phyloP scores from a whole-genome alignment of 441 rosid genomes.

The Arabidopsis hybrid region DNA sequence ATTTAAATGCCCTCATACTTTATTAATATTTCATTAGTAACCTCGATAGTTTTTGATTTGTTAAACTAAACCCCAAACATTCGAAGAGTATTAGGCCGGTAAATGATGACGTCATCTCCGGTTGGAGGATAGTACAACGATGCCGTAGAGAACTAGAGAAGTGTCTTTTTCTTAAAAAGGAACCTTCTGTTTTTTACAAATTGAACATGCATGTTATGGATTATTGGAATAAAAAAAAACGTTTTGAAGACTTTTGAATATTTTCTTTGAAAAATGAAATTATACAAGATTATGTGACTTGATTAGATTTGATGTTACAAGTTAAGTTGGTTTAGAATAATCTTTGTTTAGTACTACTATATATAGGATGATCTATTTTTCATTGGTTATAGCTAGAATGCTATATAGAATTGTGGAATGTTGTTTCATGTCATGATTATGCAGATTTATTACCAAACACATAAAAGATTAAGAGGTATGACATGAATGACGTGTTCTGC shows the following conservation, averaged over 20 bases:
- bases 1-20: constrained; percentile 21
- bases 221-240: not conserved
- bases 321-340: not conserved
- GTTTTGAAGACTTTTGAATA: too few species aligned
- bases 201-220: not conserved
- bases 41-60: not conserved
- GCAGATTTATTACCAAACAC: too few species aligned
- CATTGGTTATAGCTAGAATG: not conserved
- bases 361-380: constrained; percentile 1
- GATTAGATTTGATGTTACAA: not conserved
- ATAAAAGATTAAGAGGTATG: too few species aligned
- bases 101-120: constrained; percentile 15
- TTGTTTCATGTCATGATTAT: too few species aligned
- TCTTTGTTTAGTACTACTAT: not conserved
- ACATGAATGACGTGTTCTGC: not conserved
- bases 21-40: not conserved
- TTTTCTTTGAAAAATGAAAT: too few species aligned
- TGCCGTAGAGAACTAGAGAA: not conserved
- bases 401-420: too few species aligned
- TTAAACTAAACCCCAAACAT: not conserved
- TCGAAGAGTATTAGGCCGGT: not conserved
- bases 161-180: not conserved
- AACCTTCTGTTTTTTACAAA: not conserved
- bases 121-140: not conserved
- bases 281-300: not conserved